Conservation (phyloP, 1,284 basidiomycete genomes). For the Abortiporus biennis region DNA sequence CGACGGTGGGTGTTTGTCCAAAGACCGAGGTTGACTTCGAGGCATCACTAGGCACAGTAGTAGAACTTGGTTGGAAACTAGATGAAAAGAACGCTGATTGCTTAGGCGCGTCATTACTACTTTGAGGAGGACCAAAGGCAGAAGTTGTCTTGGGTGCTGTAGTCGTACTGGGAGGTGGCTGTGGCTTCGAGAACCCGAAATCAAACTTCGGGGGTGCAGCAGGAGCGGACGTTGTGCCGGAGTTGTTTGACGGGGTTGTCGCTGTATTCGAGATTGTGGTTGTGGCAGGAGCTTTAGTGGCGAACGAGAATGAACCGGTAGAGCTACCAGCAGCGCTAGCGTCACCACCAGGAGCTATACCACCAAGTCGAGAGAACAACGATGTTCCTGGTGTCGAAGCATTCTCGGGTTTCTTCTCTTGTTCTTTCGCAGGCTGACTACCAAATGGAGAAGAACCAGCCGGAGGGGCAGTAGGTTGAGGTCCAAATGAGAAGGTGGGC, state of each 20-base stretch:
- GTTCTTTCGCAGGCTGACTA: conserved; percentile 3
- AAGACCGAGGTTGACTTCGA: too few species aligned
- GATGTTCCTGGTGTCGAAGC: too few species aligned
- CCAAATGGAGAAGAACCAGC: conserved; percentile 1
- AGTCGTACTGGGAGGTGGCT: conserved; percentile 4
- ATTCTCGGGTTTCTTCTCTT: too few species aligned
- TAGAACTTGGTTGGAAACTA: too few species aligned
- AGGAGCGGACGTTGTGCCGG: conserved; percentile 7
- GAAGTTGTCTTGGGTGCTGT: conserved; percentile 1
- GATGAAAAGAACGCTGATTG: too few species aligned
- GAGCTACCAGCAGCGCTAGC: background rate
- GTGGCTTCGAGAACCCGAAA: conserved; percentile 19
- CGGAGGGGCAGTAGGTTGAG: background rate
- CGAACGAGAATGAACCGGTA: background rate
- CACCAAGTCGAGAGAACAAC: conserved; percentile 16
- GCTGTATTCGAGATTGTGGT: conserved; percentile 6
- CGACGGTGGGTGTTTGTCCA: too few species aligned
- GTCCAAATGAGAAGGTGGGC: conserved; percentile 1
- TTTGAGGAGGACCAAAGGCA: background rate
- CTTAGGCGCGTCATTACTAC: too few species aligned
- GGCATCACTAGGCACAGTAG: too few species aligned
- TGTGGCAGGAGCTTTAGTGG: conserved; percentile 9
- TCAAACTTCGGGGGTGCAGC: conserved; percentile 23
- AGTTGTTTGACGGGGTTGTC: background rate
- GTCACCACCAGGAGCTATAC: conserved; percentile 5